Evolutionary conservation across 2,329 filamentous ascomycete species (phyloP).

Genomic region (Chaetomium sp.): DNA sequence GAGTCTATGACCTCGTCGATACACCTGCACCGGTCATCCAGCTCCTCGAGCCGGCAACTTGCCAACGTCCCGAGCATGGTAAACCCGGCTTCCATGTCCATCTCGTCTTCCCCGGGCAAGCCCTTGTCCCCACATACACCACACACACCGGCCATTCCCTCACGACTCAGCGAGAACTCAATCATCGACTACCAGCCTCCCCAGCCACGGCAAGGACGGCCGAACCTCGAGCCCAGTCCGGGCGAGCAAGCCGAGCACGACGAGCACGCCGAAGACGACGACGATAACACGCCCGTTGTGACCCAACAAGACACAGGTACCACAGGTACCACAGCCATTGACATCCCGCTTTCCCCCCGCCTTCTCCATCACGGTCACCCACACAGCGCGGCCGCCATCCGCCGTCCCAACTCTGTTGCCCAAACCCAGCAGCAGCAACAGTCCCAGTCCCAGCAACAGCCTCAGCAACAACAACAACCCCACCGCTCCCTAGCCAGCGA

Average conservation of each 20-base stretch:
- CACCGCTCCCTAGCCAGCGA: conserved; percentile 52
- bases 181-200: conserved; percentile 60
- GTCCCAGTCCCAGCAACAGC: background rate
- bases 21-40: conserved; percentile 75
- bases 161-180: conserved; percentile 84
- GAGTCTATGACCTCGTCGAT: conserved; percentile 91
- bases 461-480: conserved; percentile 35
- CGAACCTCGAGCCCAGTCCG: conserved; percentile 20
- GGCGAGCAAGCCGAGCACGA: conserved; percentile 22
- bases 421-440: background rate
- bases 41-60: conserved; percentile 58
- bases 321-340: conserved; percentile 56
- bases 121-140: conserved; percentile 85
- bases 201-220: conserved; percentile 22
- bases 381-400: background rate
- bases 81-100: conserved; percentile 71
- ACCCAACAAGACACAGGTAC: conserved; percentile 8
- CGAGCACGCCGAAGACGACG: conserved; percentile 29
- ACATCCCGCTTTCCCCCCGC: conserved; percentile 66
- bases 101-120: conserved; percentile 83
- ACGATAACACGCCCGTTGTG: conserved; percentile 29
- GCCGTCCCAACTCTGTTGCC: background rate
- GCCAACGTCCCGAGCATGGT: conserved; percentile 57
- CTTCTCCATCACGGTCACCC: conserved; percentile 35
- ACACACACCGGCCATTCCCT: conserved; percentile 89